Evolutionary conservation across 805 yeast genomes (phyloP).

Genomic region (Groenewaldozyma salmanticensis): DNA sequence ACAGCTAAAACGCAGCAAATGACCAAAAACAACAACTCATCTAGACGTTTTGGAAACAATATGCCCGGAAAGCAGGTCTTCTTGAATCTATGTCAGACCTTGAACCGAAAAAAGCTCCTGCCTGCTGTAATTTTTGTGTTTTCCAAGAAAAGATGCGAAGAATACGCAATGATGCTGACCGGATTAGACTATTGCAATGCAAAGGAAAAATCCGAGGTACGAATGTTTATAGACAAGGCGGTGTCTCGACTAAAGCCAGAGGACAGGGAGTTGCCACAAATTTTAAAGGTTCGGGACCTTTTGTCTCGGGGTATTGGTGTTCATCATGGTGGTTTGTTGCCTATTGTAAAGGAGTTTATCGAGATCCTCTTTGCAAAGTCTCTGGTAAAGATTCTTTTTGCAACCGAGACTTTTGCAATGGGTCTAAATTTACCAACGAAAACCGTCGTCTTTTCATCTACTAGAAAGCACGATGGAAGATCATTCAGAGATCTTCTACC

Average conservation of each 20-base stretch:
- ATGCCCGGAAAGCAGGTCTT: constrained; percentile 78
- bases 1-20: constrained; percentile 23
- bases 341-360: constrained; percentile 86
- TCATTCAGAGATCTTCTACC: constrained; percentile 74
- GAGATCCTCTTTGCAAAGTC: constrained; percentile 86
- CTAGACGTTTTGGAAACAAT: constrained; percentile 19
- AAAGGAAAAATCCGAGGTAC: constrained; percentile 83
- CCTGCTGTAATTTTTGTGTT: constrained; percentile 94
- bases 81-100: constrained; percentile 53
- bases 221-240: constrained; percentile 86
- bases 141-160: constrained; percentile 88
- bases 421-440: constrained; percentile 94
- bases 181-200: constrained; percentile 72
- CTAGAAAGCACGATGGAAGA: constrained; percentile 85
- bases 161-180: constrained; percentile 70
- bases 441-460: constrained; percentile 83
- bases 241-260: constrained; percentile 80
- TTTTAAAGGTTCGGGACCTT: constrained; percentile 69
- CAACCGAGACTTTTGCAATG: constrained; percentile 98
- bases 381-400: constrained; percentile 81
- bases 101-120: constrained; percentile 57
- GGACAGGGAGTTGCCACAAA: constrained; percentile 90
- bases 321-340: constrained; percentile 89
- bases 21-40: background rate
- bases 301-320: constrained; percentile 88